Evolutionary conservation across 2,329 filamentous ascomycete species (phyloP).

Genomic region (Monilinia polystroma): DNA sequence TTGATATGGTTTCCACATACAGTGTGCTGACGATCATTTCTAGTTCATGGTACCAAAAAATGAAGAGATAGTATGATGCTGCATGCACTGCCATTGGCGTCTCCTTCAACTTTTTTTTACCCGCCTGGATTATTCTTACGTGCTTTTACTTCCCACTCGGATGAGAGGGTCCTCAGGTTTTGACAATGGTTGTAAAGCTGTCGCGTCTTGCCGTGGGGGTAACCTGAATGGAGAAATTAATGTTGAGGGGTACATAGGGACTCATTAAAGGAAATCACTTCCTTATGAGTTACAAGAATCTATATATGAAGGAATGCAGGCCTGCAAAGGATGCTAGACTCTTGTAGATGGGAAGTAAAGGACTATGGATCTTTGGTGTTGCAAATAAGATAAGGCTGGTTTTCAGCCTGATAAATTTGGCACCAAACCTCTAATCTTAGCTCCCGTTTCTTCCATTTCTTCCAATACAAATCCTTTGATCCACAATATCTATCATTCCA

Average conservation of each 20-base stretch:
- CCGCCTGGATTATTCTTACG: too few species aligned
- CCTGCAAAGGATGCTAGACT: neutral
- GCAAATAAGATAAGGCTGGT: constrained; percentile 28
- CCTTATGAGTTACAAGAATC: neutral
- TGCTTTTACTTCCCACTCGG: neutral
- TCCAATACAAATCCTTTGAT: constrained; percentile 18
- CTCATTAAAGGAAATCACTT: neutral
- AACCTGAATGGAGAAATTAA: neutral
- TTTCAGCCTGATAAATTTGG: constrained; percentile 29
- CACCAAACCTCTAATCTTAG: constrained; percentile 21
- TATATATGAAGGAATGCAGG: neutral
- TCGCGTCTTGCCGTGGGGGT: neutral
- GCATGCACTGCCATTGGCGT: neutral
- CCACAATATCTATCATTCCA: constrained; percentile 3
- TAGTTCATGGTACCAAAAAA: neutral
- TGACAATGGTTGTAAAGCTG: neutral
- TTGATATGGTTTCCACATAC: neutral
- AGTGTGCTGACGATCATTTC: neutral
- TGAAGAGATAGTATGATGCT: neutral
- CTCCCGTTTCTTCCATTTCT: constrained; percentile 8
- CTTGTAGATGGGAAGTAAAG: neutral
- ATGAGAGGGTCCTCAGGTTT: neutral
- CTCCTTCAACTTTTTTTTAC: neutral
- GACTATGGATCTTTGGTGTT: neutral
- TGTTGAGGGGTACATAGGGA: neutral